Conservation (phyloP, 1,284 basidiomycete species). For the Ceratobasidium sp. region DNA sequence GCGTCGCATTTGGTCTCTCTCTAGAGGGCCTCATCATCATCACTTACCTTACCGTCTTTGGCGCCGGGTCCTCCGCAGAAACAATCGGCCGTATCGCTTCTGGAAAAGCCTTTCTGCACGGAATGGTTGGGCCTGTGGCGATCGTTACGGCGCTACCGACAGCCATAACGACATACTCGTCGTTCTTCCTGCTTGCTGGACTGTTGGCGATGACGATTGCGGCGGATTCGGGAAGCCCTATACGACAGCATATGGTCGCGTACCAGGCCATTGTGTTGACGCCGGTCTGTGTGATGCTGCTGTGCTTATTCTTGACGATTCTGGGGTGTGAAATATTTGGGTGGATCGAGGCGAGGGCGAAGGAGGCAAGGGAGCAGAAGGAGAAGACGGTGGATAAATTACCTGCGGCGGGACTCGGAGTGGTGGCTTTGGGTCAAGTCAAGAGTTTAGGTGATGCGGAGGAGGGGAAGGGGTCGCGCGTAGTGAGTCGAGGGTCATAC, state of each 20-base stretch:
- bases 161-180: constrained; percentile 41
- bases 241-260: constrained; percentile 2
- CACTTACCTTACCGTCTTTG: constrained; percentile 43
- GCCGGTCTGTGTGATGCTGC: constrained; percentile 27
- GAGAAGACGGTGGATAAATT: too few relatives aligned
- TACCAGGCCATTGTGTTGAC: constrained; percentile 31
- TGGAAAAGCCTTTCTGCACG: constrained; percentile 37
- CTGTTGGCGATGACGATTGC: constrained; percentile 40
- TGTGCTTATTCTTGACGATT: constrained; percentile 9
- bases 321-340: constrained; percentile 39
- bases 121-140: constrained; percentile 30
- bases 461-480: too few relatives aligned
- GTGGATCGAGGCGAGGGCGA: constrained; percentile 5
- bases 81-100: constrained; percentile 36
- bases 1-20: constrained; percentile 36
- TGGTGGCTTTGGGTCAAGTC: too few relatives aligned
- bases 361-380: neutral
- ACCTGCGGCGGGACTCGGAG: too few relatives aligned
- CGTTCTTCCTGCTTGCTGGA: constrained; percentile 32
- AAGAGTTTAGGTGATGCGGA: too few relatives aligned
- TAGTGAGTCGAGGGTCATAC: too few relatives aligned
- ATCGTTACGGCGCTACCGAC: constrained; percentile 39
- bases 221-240: constrained; percentile 17
- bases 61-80: constrained; percentile 29
- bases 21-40: constrained; percentile 43